Base-by-base conservation (phyloP, 1,284 basidiomycete genomes). In the Irpex rosettiformis region DNA sequence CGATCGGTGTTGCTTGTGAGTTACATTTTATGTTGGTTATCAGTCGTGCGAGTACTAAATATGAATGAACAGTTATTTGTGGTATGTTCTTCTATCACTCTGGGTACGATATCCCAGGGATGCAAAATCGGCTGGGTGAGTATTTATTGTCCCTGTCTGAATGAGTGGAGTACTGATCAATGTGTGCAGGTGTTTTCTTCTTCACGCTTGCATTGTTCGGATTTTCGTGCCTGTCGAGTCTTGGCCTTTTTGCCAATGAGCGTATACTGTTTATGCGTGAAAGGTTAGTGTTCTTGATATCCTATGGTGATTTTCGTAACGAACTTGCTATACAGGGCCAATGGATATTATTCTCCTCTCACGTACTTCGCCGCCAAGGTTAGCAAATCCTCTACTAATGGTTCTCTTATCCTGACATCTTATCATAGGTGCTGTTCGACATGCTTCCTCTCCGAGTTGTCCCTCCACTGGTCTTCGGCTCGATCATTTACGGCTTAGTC, bases 311-410 rank as follows among this genome's bases (percentile, higher is more conserved):
- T 52, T 22, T 27, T 16, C 55, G 40, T 57, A 27, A 22, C 43
- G 10, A 47, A 24, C 24, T 10, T 62, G 3, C 27, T 43, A 13
- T 29, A 33, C 67, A 93, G 94, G 63, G 88, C 96, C 1, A 99
- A 99, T 66, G 95, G 96, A 3, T 99, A 99, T 73, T 98, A 99
- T 72, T 91, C 92, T 0, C 91, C 96, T 0, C 86, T 94, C 68
- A 96, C 94, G 2, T 99, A 98, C 78, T 98, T 99, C 74, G 79
- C 91, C 1, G 94, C 94, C 61, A 98, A 98, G 81, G 89, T 82
- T 62, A 37, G 72, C 18, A 10, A 25, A 25, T 28, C 22, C 11
- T 22, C 3, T 25, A 28, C 8, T 56, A 16, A 30, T 54, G 28
- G 18, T 40, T 21, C 3, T 33, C 30, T 47, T 7, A n/a, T 49